A percentile compares a stretch with the other conserved stretches of the same genome.
phyloP scores from a whole-genome alignment of 306 rosid species.

The Pyrus betulifolia region DNA sequence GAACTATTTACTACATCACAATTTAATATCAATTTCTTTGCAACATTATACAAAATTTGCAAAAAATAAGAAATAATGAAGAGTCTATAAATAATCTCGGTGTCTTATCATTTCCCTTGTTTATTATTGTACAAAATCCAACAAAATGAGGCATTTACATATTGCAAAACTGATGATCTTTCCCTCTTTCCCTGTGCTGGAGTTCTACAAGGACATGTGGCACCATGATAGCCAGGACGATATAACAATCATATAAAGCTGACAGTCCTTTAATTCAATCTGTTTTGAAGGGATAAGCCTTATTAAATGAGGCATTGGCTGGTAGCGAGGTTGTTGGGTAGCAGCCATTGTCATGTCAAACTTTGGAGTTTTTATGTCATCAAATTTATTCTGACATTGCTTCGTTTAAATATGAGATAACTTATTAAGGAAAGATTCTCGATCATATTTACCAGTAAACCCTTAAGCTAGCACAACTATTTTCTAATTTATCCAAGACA shows the following conservation, averaged over 20 bases:
- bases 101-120: no score
- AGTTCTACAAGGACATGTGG: conserved; percentile 8
- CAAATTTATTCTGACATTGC: background rate
- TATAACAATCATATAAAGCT: conserved; percentile 10
- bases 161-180: background rate
- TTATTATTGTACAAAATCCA: background rate
- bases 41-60: no score
- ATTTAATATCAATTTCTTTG: no score
- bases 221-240: background rate
- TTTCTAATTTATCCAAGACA: background rate
- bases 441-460: background rate
- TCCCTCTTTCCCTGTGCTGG: background rate
- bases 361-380: background rate
- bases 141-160: conserved; percentile 5
- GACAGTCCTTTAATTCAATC: conserved; percentile 6
- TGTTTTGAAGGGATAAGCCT: conserved; percentile 7
- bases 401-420: background rate
- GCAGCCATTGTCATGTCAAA: conserved; percentile 10
- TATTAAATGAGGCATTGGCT: conserved; percentile 9
- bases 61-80: no score
- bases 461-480: background rate
- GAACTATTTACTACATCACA: accelerated
- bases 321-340: conserved; percentile 16
- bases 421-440: background rate
- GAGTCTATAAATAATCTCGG: no score